Evolutionary conservation across 768 basidiomycete genomes (phyloP).

Genomic region (Mycena galericulata): DNA sequence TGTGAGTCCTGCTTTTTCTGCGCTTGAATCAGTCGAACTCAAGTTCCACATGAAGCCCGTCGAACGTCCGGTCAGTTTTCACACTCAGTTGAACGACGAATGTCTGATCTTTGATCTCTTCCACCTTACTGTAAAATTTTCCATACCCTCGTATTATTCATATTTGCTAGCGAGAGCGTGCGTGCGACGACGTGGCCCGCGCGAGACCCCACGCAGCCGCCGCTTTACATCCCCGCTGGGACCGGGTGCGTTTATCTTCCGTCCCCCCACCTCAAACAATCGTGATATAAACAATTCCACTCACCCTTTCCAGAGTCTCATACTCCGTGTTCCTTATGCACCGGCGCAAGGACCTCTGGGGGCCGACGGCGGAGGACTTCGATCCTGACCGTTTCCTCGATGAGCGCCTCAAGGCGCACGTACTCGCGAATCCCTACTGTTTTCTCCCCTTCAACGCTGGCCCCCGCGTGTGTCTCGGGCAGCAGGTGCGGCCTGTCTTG

Average conservation of each 20-base stretch:
- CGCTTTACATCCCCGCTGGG: slow-evolving; percentile 54
- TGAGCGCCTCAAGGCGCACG: slow-evolving; percentile 46
- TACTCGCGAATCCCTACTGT: slow-evolving; percentile 54
- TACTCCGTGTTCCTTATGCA: slow-evolving; percentile 74
- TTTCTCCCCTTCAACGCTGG: slow-evolving; percentile 59
- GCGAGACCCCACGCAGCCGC: slow-evolving; percentile 40
- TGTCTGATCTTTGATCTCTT: background rate
- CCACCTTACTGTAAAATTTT: too few relatives aligned
- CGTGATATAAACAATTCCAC: too few relatives aligned
- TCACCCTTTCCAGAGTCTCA: slow-evolving; percentile 42
- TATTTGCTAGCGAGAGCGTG: too few relatives aligned
- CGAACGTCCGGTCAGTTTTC: background rate
- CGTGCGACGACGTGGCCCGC: slow-evolving; percentile 46
- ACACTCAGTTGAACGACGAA: background rate
- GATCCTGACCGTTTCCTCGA: slow-evolving; percentile 58
- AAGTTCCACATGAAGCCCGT: slow-evolving; percentile 41
- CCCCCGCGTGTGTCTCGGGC: slow-evolving; percentile 44
- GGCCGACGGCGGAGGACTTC: slow-evolving; percentile 52
- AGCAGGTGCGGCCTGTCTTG: slow-evolving; percentile 32
- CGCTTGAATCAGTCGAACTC: background rate
- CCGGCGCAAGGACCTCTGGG: slow-evolving; percentile 72
- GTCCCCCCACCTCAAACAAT: too few relatives aligned
- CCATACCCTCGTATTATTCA: too few relatives aligned
- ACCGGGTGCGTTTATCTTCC: slow-evolving; percentile 42
- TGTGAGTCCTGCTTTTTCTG: slow-evolving; percentile 46